phyloP scores from a whole-genome alignment of 1,139 yeast genomes.

The Yamadazyma triangularis region DNA sequence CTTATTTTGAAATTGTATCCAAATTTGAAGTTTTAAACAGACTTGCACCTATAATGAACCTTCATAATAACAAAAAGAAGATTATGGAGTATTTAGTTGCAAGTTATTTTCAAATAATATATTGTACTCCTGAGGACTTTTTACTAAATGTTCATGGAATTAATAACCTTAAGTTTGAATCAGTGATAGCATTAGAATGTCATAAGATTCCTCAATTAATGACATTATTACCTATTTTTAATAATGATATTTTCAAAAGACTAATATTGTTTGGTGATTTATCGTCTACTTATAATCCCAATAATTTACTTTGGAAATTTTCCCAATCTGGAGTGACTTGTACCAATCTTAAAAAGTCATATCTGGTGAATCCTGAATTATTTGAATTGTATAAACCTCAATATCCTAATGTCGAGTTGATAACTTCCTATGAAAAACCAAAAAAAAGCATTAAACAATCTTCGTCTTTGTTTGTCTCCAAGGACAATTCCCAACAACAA shows the following conservation, averaged over 20 bases:
- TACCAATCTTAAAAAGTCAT: background rate
- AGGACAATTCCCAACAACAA: background rate
- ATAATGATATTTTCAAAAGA: background rate
- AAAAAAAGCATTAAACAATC: background rate
- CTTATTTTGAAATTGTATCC: background rate
- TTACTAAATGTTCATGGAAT: background rate
- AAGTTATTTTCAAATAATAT: background rate
- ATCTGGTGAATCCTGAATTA: background rate
- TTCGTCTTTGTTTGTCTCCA: background rate
- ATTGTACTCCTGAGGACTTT: background rate
- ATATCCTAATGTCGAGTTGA: background rate
- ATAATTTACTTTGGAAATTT: background rate
- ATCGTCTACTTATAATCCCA: background rate
- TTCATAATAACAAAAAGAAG: background rate
- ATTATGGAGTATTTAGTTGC: background rate
- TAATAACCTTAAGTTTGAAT: background rate
- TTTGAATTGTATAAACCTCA: background rate
- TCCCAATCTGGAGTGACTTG: background rate
- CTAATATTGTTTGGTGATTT: background rate
- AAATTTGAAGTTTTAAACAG: conserved; percentile 1
- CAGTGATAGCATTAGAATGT: background rate
- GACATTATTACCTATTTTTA: background rate
- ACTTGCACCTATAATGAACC: background rate
- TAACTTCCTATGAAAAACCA: background rate
- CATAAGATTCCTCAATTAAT: background rate